Percentiles rank a stretch among this genome's conserved stretches.
phyloP scores from a whole-genome alignment of 192 early-diverging fungal species.

The Gigaspora rosea region DNA sequence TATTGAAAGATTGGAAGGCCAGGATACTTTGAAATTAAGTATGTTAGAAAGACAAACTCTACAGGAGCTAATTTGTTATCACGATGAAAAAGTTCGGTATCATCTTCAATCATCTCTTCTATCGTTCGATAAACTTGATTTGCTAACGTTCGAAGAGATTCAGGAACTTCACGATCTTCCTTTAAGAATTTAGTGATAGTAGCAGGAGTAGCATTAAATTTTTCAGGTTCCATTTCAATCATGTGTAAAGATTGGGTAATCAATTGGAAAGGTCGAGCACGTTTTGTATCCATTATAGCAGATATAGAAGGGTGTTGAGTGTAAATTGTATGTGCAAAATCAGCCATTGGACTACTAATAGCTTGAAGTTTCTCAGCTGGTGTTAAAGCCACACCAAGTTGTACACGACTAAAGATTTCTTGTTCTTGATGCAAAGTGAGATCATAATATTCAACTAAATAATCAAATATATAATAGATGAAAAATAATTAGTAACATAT shows the following conservation, averaged over 20 bases:
- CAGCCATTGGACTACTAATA: slow-evolving; percentile 33
- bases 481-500: neutral
- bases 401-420: slow-evolving; percentile 40
- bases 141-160: neutral
- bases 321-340: slow-evolving; percentile 25
- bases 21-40: slow-evolving; percentile 23
- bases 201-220: slow-evolving; percentile 25
- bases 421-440: slow-evolving; percentile 36
- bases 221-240: slow-evolving; percentile 26
- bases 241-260: slow-evolving; percentile 33
- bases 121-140: slow-evolving; percentile 18
- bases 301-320: slow-evolving; percentile 8
- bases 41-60: slow-evolving; percentile 28
- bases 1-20: slow-evolving; percentile 25
- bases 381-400: slow-evolving; percentile 36
- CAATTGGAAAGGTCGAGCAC: slow-evolving; percentile 29
- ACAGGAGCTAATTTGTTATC: slow-evolving; percentile 26
- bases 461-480: neutral
- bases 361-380: slow-evolving; percentile 36
- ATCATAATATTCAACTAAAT: slow-evolving; percentile 35
- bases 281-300: slow-evolving; percentile 23
- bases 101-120: slow-evolving; percentile 24
- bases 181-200: slow-evolving; percentile 24
- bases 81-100: slow-evolving; percentile 29
- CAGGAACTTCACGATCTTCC: slow-evolving; percentile 26